Evolutionary conservation across 2,329 filamentous ascomycete species (phyloP), one percentile per base, ranked within the genome.

Genomic region (Westerdykella ornata): DNA sequence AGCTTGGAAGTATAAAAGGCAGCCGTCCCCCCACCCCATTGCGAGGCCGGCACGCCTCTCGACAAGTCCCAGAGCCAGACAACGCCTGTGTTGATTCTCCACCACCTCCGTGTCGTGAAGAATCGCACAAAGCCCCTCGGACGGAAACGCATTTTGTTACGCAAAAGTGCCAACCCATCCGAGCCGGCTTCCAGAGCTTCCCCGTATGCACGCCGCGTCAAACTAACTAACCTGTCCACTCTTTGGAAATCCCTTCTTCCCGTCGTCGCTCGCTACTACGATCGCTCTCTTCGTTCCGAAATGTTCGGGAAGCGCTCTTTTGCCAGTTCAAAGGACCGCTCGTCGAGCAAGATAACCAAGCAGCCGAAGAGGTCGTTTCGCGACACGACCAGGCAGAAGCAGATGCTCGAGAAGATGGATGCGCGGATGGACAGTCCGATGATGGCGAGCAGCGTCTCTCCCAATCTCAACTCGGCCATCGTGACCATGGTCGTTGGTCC

Each of bases 291-390:
- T 68, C 62, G 57, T 26, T 52, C 53, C 72, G 74, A 66, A 69
- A 95, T 95, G 87, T 94, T 95, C 77, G 61, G 61, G 37, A 94
- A 88, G 74, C 87, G 87, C 67, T 89, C 88, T 63, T 89, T 92
- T 72, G 77, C 82, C 48, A 64, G 57, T 68, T 82, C 84, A 56
- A 84, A 82, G 68, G 84, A 90, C 69, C 85, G 88, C 63, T 26
- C 22, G 22, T 85, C 89, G 68, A 85, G 87, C 73, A 96, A 95
- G 81, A 77, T 84, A 70, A 77, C 81, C 68, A 89, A 87, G 76
- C 76, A 84, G 68, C 63, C 69, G 60, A 87, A 83, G 75, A 92
- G 84, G 76, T 78, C 75, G 54, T 78, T 78, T 67, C 81, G 84
- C 75, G 85, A 90, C 72, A 77, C 81, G 61, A 76, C 81, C 69